Conservation (phyloP, 2,329 filamentous ascomycete genomes). For the Pseudopyricularia cyperi region DNA sequence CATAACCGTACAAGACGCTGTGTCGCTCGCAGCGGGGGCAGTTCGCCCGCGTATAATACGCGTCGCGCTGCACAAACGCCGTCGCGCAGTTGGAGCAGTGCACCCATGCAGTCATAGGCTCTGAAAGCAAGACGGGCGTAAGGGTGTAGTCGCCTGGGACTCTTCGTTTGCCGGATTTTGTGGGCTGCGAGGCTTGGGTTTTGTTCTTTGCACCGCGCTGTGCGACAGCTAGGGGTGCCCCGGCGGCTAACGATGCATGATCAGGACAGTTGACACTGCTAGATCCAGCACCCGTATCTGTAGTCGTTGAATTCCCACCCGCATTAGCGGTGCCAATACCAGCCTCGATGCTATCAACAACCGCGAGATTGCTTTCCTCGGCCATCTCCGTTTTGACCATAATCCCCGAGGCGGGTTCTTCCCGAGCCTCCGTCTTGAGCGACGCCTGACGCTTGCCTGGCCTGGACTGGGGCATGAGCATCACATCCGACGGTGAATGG, state of each 20-base stretch:
- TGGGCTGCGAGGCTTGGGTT: neutral
- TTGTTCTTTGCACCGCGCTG: neutral
- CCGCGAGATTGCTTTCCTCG: neutral
- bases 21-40: constrained; percentile 92
- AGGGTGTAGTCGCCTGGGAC: constrained; percentile 71
- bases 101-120: constrained; percentile 71
- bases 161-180: constrained; percentile 22
- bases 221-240: neutral
- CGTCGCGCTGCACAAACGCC: constrained; percentile 78
- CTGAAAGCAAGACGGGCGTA: constrained; percentile 61
- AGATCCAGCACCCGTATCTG: neutral
- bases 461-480: neutral
- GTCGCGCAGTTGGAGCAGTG: constrained; percentile 73
- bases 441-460: neutral
- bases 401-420: neutral
- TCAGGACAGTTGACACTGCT: too few species aligned
- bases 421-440: neutral
- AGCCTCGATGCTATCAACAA: neutral
- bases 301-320: neutral
- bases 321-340: neutral
- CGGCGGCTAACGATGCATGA: neutral
- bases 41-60: constrained; percentile 71
- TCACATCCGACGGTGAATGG: neutral
- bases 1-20: constrained; percentile 86
- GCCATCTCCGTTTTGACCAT: neutral